Conservation (phyloP, 2,329 filamentous ascomycete genomes). For the Leptographium galeiforme region DNA sequence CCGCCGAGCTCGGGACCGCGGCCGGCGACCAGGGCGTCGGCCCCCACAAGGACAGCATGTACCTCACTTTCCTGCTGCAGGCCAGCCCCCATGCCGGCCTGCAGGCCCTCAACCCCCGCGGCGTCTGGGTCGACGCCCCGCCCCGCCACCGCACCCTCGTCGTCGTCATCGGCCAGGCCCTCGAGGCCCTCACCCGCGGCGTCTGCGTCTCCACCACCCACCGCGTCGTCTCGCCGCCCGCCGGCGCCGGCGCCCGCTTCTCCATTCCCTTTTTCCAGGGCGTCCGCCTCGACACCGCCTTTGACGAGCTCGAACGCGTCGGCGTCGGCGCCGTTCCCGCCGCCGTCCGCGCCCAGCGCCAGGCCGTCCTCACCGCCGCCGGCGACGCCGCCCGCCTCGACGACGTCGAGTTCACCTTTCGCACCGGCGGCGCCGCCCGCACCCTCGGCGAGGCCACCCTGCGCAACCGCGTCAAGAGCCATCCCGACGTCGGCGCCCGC, state of each 20-base stretch:
- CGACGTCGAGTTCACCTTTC: conserved; percentile 80
- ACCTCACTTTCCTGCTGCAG: conserved; percentile 70
- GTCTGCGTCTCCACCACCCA: conserved; percentile 76
- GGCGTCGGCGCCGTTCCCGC: conserved; percentile 47
- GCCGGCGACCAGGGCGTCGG: conserved; percentile 58
- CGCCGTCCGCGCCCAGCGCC: conserved; percentile 47
- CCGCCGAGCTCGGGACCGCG: conserved; percentile 46
- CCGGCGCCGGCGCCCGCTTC: conserved; percentile 59
- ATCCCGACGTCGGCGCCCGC: conserved; percentile 72
- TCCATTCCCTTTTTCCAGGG: conserved; percentile 84
- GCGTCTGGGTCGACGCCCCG: conserved; percentile 71
- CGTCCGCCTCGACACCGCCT: conserved; percentile 63
- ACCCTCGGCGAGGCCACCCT: conserved; percentile 72
- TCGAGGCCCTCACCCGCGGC: conserved; percentile 73
- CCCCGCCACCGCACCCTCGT: conserved; percentile 67
- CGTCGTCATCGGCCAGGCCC: conserved; percentile 74
- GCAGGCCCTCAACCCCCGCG: conserved; percentile 69
- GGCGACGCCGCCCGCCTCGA: conserved; percentile 47
- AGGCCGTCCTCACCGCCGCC: conserved; percentile 36
- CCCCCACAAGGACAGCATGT: conserved; percentile 76
- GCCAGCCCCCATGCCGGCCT: conserved; percentile 62
- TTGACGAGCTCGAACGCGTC: conserved; percentile 57
- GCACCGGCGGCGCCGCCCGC: conserved; percentile 50
- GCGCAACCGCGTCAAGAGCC: conserved; percentile 73
- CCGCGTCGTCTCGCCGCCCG: conserved; percentile 60